phyloP scores from a whole-genome alignment of 208 protist genomes.

The Willaertia magna region DNA sequence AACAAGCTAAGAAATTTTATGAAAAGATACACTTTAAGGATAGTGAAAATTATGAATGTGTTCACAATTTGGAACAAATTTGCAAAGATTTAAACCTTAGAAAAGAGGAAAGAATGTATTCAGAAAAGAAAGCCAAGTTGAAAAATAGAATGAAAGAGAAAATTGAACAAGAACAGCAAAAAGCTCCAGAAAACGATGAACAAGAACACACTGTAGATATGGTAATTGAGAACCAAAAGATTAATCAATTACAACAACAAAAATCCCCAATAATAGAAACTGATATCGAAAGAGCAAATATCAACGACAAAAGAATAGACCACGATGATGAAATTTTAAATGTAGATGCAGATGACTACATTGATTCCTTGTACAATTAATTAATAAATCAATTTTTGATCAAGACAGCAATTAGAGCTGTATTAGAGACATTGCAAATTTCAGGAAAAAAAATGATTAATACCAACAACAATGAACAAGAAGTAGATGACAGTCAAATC shows the following conservation, averaged over 20 bases:
- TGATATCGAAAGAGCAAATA: neutral
- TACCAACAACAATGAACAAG: too few relatives aligned
- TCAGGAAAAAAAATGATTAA: too few relatives aligned
- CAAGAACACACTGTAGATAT: neutral
- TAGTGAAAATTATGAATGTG: conserved; percentile 83
- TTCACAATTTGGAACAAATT: conserved; percentile 78
- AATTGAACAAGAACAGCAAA: neutral
- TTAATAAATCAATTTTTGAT: too few relatives aligned
- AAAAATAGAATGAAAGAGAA: neutral
- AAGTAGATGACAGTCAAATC: neutral
- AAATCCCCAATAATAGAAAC: neutral
- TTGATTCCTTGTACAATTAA: neutral
- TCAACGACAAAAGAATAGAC: neutral
- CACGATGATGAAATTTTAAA: neutral
- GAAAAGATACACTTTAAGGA: conserved; percentile 70
- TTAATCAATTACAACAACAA: too few relatives aligned
- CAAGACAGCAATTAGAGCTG: too few relatives aligned
- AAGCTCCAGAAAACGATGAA: neutral
- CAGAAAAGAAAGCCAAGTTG: neutral
- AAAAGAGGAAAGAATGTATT: conserved; percentile 42
- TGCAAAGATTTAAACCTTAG: conserved; percentile 68
- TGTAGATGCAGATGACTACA: neutral
- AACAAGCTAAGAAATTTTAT: conserved; percentile 76
- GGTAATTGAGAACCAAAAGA: too few relatives aligned
- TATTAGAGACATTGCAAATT: too few relatives aligned